Conservation (phyloP, 1,139 yeast species). For the Komagataea norvegica region DNA sequence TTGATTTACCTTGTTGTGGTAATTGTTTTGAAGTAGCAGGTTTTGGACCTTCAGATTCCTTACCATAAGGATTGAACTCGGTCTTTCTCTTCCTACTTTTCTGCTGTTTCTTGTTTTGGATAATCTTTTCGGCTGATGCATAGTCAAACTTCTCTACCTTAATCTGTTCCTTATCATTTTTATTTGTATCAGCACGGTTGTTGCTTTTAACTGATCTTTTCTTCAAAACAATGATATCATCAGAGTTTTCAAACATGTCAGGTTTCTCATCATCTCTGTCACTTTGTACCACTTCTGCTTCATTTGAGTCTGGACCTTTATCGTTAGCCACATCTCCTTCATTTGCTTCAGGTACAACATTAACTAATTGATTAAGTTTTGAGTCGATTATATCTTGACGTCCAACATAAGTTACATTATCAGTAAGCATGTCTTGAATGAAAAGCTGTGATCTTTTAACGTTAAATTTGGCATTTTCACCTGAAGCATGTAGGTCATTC, state of each 20-base stretch:
- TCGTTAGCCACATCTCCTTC: neutral
- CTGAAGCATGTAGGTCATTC: neutral
- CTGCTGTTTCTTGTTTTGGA: conserved; percentile 22
- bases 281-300: conserved; percentile 4
- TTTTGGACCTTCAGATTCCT: conserved; percentile 44
- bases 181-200: conserved; percentile 12
- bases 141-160: conserved; percentile 40
- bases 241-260: conserved; percentile 30
- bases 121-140: conserved; percentile 43
- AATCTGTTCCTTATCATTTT: conserved; percentile 20
- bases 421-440: neutral
- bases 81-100: conserved; percentile 25
- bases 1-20: conserved; percentile 19
- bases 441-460: conserved; percentile 7
- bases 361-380: conserved; percentile 4
- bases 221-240: conserved; percentile 55
- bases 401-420: neutral
- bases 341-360: neutral
- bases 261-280: neutral
- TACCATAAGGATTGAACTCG: conserved; percentile 58
- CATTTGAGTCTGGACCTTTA: too few relatives aligned
- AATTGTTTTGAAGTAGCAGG: conserved; percentile 40
- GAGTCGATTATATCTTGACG: conserved; percentile 5
- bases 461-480: conserved; percentile 1
- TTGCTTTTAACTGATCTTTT: conserved; percentile 28